Conservation (phyloP, 495 filamentous ascomycete genomes). For the Annulohypoxylon bovei region DNA sequence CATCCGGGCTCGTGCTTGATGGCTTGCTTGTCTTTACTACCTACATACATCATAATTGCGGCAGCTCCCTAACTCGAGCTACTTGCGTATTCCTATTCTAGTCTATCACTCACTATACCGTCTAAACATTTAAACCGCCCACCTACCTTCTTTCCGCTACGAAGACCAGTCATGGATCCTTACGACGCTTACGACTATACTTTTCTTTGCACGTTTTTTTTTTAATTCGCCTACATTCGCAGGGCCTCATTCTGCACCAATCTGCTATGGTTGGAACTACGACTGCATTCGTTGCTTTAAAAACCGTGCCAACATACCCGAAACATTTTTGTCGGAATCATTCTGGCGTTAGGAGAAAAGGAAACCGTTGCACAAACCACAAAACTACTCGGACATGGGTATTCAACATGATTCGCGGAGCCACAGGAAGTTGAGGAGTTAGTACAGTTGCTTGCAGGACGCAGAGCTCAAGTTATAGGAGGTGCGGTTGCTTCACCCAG, state of each 20-base stretch:
- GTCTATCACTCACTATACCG: slow-evolving; percentile 50
- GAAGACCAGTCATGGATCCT: slow-evolving; percentile 43
- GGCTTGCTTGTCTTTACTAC: slow-evolving; percentile 26
- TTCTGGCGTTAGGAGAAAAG: slow-evolving; percentile 40
- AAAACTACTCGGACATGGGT: slow-evolving; percentile 20
- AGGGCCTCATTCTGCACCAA: slow-evolving; percentile 15
- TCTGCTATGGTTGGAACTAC: slow-evolving; percentile 16
- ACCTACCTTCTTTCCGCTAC: slow-evolving; percentile 24
- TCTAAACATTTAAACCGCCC: slow-evolving; percentile 40
- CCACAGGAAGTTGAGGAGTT: slow-evolving; percentile 22
- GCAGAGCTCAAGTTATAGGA: slow-evolving; percentile 22
- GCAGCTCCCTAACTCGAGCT: slow-evolving; percentile 9
- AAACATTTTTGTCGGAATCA: slow-evolving; percentile 33
- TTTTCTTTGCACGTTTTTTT: slow-evolving; percentile 34
- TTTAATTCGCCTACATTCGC: slow-evolving; percentile 37
- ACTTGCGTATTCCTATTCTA: slow-evolving; percentile 40
- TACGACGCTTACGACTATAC: slow-evolving; percentile 46
- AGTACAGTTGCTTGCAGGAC: slow-evolving; percentile 22
- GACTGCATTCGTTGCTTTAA: slow-evolving; percentile 29
- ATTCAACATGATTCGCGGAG: slow-evolving; percentile 12
- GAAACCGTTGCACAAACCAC: slow-evolving; percentile 22
- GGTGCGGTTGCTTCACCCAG: slow-evolving; percentile 22
- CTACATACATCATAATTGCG: slow-evolving; percentile 29
- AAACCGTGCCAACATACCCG: slow-evolving; percentile 33
- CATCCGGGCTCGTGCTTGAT: slow-evolving; percentile 45